These are phyloP conservation scores for Dactylonectria estremocensis DNA, from an alignment of 2,329 filamentous ascomycete species.

Conservation along the genomic window DNA sequence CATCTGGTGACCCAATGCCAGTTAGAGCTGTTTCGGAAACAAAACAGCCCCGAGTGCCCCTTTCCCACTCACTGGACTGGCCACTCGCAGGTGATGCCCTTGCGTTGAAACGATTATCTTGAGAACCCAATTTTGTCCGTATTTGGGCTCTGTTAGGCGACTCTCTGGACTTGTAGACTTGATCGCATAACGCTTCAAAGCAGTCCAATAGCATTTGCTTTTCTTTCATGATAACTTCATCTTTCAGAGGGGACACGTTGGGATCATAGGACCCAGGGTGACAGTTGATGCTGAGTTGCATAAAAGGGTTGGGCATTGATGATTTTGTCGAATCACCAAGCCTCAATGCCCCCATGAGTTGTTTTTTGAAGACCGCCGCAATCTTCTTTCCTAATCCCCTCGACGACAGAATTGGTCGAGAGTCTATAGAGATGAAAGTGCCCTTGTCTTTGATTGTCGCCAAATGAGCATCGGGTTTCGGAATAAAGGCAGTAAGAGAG, in stretches of 20 bases:
- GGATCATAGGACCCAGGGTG: slow-evolving; percentile 76
- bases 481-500: slow-evolving; percentile 65
- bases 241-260: slow-evolving; percentile 81
- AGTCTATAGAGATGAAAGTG: slow-evolving; percentile 78
- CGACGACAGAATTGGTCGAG: slow-evolving; percentile 71
- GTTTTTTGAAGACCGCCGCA: slow-evolving; percentile 65
- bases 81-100: background rate
- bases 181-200: slow-evolving; percentile 62
- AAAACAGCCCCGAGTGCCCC: background rate
- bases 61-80: background rate
- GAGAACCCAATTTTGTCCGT: background rate
- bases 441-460: slow-evolving; percentile 62
- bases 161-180: slow-evolving; percentile 53
- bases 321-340: slow-evolving; percentile 43
- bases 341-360: slow-evolving; percentile 56
- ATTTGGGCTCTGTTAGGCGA: background rate
- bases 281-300: slow-evolving; percentile 76
- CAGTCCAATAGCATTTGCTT: slow-evolving; percentile 61
- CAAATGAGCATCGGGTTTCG: slow-evolving; percentile 63
- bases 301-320: slow-evolving; percentile 68
- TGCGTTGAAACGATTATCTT: slow-evolving; percentile 1
- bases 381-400: slow-evolving; percentile 75
- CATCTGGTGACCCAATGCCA: background rate
- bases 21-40: background rate
- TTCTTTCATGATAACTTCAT: slow-evolving; percentile 78